phyloP scores from a whole-genome alignment of 2,329 filamentous ascomycete genomes.

The Stagonosporopsis vannaccii region DNA sequence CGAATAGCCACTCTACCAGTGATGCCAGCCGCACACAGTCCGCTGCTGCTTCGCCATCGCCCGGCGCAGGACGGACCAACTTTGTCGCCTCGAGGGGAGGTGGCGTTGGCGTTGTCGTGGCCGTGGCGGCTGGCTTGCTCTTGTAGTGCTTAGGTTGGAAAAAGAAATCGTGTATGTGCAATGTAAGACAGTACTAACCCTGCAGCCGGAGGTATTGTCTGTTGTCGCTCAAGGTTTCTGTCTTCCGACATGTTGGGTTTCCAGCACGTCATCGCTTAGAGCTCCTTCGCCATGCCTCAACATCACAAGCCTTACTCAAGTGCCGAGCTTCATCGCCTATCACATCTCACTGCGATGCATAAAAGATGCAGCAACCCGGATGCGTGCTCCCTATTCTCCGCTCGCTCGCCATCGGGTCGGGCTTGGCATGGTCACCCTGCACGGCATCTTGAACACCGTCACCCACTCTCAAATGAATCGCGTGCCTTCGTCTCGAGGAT shows the following conservation, averaged over 20 bases:
- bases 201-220: neutral
- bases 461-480: neutral
- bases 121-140: neutral
- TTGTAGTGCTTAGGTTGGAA: neutral
- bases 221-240: neutral
- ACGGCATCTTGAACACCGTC: neutral
- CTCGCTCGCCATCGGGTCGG: neutral
- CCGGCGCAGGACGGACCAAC: conserved; percentile 18
- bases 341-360: neutral
- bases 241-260: conserved; percentile 5
- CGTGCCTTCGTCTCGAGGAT: neutral
- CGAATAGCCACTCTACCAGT: conserved; percentile 1
- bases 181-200: neutral
- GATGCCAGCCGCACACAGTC: conserved; percentile 4
- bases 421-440: neutral
- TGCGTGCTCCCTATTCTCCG: neutral
- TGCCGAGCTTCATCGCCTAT: neutral
- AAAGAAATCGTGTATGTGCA: no score
- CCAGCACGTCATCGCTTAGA: conserved; percentile 7
- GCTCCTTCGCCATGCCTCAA: neutral
- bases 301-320: neutral
- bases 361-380: neutral
- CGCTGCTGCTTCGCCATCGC: conserved; percentile 9
- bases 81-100: conserved; percentile 8
- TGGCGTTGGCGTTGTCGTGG: conserved; percentile 17